A percentile compares a stretch with the other conserved stretches of the same genome.
phyloP scores from a whole-genome alignment of 805 yeast genomes.

The Candida qinlingensis region DNA sequence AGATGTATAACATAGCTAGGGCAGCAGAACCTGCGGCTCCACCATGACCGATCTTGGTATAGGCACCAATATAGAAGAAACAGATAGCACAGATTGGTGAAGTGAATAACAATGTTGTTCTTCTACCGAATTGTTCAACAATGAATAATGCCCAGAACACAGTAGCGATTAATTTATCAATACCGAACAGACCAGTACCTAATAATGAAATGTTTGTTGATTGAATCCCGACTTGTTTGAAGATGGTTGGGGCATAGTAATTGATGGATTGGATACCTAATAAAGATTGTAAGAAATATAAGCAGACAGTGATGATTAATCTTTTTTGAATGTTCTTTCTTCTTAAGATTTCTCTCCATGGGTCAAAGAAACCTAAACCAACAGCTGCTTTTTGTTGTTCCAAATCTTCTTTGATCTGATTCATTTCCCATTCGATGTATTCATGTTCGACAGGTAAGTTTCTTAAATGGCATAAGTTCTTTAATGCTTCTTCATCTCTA shows the following conservation, averaged over 20 bases:
- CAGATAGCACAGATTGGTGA: slow-evolving; percentile 37
- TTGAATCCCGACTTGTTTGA: slow-evolving; percentile 42
- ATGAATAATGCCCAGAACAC: slow-evolving; percentile 40
- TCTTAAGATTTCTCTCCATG: slow-evolving; percentile 31
- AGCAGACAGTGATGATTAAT: slow-evolving; percentile 32
- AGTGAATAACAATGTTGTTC: slow-evolving; percentile 34
- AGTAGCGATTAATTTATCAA: slow-evolving; percentile 41
- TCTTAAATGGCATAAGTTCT: slow-evolving; percentile 33
- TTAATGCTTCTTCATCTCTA: slow-evolving; percentile 30
- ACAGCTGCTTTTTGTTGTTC: slow-evolving; percentile 21
- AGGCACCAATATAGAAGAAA: slow-evolving; percentile 46
- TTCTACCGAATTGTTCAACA: slow-evolving; percentile 43
- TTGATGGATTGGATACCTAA: slow-evolving; percentile 46
- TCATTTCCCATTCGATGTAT: slow-evolving; percentile 37
- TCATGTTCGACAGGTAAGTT: slow-evolving; percentile 32
- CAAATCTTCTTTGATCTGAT: slow-evolving; percentile 25
- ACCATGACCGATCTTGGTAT: slow-evolving; percentile 34
- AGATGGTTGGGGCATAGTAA: slow-evolving; percentile 49
- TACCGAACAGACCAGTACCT: slow-evolving; percentile 50
- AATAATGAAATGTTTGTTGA: slow-evolving; percentile 41
- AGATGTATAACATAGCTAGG: slow-evolving; percentile 29
- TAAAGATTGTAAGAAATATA: slow-evolving; percentile 40
- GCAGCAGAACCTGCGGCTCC: slow-evolving; percentile 40
- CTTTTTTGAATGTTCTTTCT: slow-evolving; percentile 29
- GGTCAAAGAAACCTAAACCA: slow-evolving; percentile 36